A percentile compares a stretch with the other conserved stretches of the same genome.
phyloP scores from a whole-genome alignment of 495 filamentous ascomycete species.

The Parachaetomium inaequale region DNA sequence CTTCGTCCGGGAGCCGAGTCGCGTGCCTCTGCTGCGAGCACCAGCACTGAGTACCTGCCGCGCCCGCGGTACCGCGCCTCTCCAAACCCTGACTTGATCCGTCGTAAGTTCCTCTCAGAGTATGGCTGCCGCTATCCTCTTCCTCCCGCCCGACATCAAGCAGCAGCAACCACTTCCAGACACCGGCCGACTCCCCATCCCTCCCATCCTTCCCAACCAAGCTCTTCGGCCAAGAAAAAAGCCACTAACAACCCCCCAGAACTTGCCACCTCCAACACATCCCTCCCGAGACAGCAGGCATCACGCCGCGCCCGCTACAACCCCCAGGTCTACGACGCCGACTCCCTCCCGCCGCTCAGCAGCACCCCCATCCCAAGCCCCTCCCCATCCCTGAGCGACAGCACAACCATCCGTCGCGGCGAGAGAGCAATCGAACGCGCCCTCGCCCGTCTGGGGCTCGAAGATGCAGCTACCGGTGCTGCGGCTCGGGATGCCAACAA shows the following conservation, averaged over 20 bases:
- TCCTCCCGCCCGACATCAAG: not conserved
- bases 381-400: not conserved
- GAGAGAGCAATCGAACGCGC: too few relatives aligned
- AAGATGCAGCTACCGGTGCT: not conserved
- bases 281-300: not conserved
- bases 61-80: not conserved
- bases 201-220: not conserved
- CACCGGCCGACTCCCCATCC: not conserved
- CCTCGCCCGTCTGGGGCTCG: not conserved
- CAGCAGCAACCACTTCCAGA: not conserved
- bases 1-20: not conserved
- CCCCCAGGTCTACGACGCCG: not conserved
- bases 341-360: not conserved
- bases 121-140: not conserved
- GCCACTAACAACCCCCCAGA: not conserved
- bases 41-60: not conserved
- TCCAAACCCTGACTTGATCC: not conserved
- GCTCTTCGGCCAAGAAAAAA: not conserved
- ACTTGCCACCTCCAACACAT: not conserved
- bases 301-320: not conserved
- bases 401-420: not conserved
- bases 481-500: not conserved
- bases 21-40: not conserved
- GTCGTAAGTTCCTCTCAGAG: not conserved
- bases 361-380: not conserved